Evolutionary conservation across 2,329 filamentous ascomycete species (phyloP).

Genomic region (Aspergillus sp.): DNA sequence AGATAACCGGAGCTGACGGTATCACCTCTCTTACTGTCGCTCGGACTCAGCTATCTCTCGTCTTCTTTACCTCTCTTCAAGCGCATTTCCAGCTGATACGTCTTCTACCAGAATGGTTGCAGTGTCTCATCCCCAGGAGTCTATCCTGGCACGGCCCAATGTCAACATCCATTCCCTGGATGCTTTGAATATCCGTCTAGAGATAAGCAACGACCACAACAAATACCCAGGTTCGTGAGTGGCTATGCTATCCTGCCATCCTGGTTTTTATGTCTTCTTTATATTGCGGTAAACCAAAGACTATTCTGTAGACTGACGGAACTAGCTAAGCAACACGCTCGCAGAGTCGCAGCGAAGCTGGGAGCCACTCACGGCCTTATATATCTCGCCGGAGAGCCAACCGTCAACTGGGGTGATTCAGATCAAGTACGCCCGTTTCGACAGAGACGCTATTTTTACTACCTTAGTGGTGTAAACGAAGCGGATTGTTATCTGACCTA

Average conservation of each 20-base stretch:
- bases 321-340: constrained; percentile 46
- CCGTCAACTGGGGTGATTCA: constrained; percentile 50
- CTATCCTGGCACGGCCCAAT: constrained; percentile 7
- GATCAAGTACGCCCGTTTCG: constrained; percentile 52
- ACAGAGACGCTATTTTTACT: constrained; percentile 57
- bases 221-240: constrained; percentile 35
- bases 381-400: constrained; percentile 49
- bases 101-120: too few species aligned
- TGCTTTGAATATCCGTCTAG: constrained; percentile 25
- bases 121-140: background rate
- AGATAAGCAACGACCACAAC: constrained; percentile 24
- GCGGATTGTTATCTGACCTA: constrained; percentile 53
- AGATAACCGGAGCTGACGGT: background rate
- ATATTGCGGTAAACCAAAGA: background rate
- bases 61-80: background rate
- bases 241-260: constrained; percentile 2
- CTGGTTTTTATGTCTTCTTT: background rate
- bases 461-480: constrained; percentile 50
- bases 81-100: background rate
- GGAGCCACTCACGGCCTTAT: constrained; percentile 44
- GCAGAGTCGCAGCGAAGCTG: constrained; percentile 39
- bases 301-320: background rate
- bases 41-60: background rate
- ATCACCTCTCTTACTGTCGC: background rate
- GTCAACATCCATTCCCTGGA: constrained; percentile 19